Percentiles rank a stretch among this genome's conserved stretches.
These are phyloP conservation scores for Stephanodiscus minutulus DNA, from an alignment of 108 stramenopile genomes.

Conservation along the genomic window DNA sequence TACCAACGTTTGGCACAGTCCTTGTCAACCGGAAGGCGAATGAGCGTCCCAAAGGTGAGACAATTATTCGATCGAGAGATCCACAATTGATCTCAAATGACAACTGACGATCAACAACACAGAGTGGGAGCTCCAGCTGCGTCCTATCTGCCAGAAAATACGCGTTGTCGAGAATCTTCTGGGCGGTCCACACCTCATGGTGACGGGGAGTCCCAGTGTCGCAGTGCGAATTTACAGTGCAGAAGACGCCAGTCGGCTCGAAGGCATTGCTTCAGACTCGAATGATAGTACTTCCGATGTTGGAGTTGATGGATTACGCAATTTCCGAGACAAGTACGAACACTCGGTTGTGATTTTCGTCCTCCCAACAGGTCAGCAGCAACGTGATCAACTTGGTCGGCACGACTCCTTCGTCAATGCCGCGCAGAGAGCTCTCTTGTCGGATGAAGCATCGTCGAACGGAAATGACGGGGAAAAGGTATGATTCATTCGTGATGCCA, in stretches of 20 bases:
- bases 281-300: slow-evolving; percentile 1
- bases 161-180: slow-evolving; percentile 58
- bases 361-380: slow-evolving; percentile 25
- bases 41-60: slow-evolving; percentile 44
- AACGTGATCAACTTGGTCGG: slow-evolving; percentile 50
- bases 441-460: background rate
- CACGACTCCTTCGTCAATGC: slow-evolving; percentile 55
- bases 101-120: background rate
- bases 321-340: slow-evolving; percentile 53
- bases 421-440: slow-evolving; percentile 42
- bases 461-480: slow-evolving; percentile 16
- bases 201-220: slow-evolving; percentile 47
- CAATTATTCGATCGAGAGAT: background rate
- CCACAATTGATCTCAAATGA: background rate
- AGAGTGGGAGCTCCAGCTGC: slow-evolving; percentile 54
- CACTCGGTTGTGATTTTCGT: slow-evolving; percentile 56
- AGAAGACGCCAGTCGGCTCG: slow-evolving; percentile 32
- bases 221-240: slow-evolving; percentile 51
- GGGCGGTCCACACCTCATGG: slow-evolving; percentile 58
- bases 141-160: slow-evolving; percentile 48
- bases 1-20: slow-evolving; percentile 40
- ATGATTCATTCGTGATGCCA: slow-evolving; percentile 13
- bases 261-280: background rate
- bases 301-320: slow-evolving; percentile 37
- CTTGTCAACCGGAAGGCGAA: slow-evolving; percentile 45